These are phyloP conservation scores for Rossbeevera mucosa DNA, from an alignment of 768 basidiomycete species.

Conservation along the genomic window DNA sequence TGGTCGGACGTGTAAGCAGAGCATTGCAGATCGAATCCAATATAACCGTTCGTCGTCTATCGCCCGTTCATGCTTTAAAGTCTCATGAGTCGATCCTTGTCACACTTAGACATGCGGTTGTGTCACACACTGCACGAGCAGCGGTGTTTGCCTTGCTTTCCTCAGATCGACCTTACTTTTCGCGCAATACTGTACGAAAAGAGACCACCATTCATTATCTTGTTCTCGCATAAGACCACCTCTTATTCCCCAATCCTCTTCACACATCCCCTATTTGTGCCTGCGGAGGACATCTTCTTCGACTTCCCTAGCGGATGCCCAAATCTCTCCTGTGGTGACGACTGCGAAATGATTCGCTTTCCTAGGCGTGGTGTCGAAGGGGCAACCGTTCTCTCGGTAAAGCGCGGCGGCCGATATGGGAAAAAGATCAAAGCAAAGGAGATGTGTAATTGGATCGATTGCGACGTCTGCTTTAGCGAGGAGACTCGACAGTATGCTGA, in stretches of 20 bases:
- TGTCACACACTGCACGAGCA: constrained; percentile 63
- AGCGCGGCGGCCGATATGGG: constrained; percentile 47
- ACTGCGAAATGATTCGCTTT: constrained; percentile 80
- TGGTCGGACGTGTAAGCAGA: constrained; percentile 56
- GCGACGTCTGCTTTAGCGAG: constrained; percentile 55
- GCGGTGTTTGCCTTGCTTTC: constrained; percentile 73
- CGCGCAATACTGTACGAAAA: constrained; percentile 76
- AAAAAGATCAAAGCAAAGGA: constrained; percentile 50
- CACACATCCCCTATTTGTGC: constrained; percentile 66
- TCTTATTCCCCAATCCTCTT: constrained; percentile 82
- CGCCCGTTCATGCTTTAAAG: background rate
- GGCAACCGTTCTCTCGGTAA: constrained; percentile 60
- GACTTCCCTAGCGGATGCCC: constrained; percentile 79
- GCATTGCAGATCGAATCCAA: constrained; percentile 62
- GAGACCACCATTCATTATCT: constrained; percentile 67
- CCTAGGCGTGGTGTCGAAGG: constrained; percentile 59
- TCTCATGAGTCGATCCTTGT: constrained; percentile 2
- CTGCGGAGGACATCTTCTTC: constrained; percentile 66
- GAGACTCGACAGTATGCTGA: constrained; percentile 31
- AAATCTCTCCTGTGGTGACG: constrained; percentile 73
- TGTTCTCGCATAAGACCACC: constrained; percentile 76
- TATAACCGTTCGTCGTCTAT: constrained; percentile 54
- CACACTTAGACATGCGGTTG: constrained; percentile 54
- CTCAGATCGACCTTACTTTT: constrained; percentile 74
- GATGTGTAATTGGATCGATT: constrained; percentile 85